phyloP scores from a whole-genome alignment of 1,284 basidiomycete genomes.

The Inonotus hispidus region DNA sequence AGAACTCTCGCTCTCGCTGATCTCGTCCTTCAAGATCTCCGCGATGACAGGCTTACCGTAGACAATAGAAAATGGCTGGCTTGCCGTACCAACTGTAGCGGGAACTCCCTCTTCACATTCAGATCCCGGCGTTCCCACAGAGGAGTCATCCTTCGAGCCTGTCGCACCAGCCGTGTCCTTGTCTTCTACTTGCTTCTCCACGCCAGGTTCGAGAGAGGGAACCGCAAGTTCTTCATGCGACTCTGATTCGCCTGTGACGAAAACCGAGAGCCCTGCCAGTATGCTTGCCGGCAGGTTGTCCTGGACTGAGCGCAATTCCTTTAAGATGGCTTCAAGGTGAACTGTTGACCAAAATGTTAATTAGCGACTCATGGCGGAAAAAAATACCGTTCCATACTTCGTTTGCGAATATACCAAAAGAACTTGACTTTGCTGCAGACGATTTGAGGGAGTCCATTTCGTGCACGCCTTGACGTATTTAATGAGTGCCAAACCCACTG shows the following conservation, averaged over 20 bases:
- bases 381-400: conserved; percentile 21
- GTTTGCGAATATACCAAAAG: conserved; percentile 31
- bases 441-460: conserved; percentile 13
- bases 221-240: neutral
- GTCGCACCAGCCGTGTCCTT: neutral
- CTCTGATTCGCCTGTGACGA: conserved; percentile 3
- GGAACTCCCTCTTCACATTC: neutral
- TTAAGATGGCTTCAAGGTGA: conserved; percentile 31
- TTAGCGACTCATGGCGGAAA: neutral
- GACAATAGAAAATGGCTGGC: neutral
- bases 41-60: neutral
- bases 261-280: conserved; percentile 4
- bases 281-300: neutral
- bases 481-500: neutral
- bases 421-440: conserved; percentile 28
- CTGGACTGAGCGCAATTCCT: conserved; percentile 20
- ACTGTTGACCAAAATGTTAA: conserved; percentile 19
- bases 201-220: neutral
- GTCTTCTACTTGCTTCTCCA: neutral
- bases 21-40: neutral
- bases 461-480: neutral
- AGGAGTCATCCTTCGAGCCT: neutral
- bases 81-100: neutral
- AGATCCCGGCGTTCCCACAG: neutral
- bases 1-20: neutral